Evolutionary conservation across 495 filamentous ascomycete species (phyloP).

Genomic region (Aspergillus heteromorphus): DNA sequence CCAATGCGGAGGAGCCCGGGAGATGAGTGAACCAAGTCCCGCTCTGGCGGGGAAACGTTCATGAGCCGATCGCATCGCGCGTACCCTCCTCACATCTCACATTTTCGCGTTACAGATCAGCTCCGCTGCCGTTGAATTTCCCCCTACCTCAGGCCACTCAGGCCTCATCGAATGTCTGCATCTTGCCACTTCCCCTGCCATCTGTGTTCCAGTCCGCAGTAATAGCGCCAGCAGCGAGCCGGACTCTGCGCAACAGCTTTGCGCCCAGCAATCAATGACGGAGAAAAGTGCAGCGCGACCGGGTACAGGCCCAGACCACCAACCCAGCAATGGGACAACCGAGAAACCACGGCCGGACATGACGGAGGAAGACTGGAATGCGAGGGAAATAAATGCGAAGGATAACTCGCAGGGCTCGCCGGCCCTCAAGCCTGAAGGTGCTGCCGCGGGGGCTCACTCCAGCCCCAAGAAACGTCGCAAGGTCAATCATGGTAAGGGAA

Average conservation of each 20-base stretch:
- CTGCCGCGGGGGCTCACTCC: conserved; percentile 35
- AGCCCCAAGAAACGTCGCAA: conserved; percentile 95
- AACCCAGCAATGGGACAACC: conserved; percentile 16
- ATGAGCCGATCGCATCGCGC: conserved; percentile 26
- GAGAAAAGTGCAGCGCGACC: conserved; percentile 28
- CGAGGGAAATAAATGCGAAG: conserved; percentile 28
- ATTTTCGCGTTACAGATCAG: conserved; percentile 13
- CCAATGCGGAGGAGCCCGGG: conserved; percentile 38
- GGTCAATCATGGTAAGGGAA: conserved; percentile 91
- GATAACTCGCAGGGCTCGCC: conserved; percentile 25
- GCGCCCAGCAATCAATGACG: conserved; percentile 33
- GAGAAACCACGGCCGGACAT: conserved; percentile 11
- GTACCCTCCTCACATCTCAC: conserved; percentile 19
- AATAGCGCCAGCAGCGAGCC: conserved; percentile 17
- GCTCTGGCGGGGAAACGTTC: conserved; percentile 25
- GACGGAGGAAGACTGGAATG: conserved; percentile 12
- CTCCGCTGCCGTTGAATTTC: conserved; percentile 4
- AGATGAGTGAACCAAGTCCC: conserved; percentile 18
- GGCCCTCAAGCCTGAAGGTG: conserved; percentile 34
- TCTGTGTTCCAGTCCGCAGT: conserved; percentile 11
- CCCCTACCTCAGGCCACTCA: conserved; percentile 1
- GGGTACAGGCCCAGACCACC: conserved; percentile 23
- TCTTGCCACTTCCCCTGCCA: conserved; percentile 8
- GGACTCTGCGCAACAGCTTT: conserved; percentile 28
- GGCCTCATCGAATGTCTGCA: conserved; percentile 25